phyloP scores from a whole-genome alignment of 495 filamentous ascomycete species.

The Aspergillus nidulans region DNA sequence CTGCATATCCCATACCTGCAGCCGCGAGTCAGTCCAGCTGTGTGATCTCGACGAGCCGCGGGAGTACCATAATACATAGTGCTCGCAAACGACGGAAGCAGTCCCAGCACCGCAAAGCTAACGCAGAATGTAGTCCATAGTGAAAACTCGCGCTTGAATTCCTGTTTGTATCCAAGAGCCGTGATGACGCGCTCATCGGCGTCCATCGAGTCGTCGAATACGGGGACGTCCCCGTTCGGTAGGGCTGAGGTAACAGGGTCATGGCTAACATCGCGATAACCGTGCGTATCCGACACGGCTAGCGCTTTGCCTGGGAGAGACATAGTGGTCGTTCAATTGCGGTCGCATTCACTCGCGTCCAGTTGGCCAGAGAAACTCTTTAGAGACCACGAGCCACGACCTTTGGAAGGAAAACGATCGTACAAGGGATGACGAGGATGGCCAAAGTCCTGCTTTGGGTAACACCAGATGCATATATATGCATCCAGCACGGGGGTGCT shows the following conservation, averaged over 20 bases:
- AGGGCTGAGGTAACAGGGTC: conserved; percentile 66
- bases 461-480: conserved; percentile 7
- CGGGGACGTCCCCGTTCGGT: conserved; percentile 58
- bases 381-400: not conserved
- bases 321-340: conserved; percentile 7
- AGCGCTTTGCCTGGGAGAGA: conserved; percentile 14
- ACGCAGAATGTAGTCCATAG: conserved; percentile 81
- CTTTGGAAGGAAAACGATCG: not conserved
- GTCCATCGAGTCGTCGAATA: conserved; percentile 46
- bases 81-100: conserved; percentile 70
- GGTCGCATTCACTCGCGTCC: not conserved
- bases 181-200: conserved; percentile 66
- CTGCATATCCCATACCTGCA: conserved; percentile 71
- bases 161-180: conserved; percentile 71
- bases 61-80: conserved; percentile 63
- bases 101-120: conserved; percentile 68
- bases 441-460: not conserved
- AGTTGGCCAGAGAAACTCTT: not conserved
- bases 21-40: conserved; percentile 10
- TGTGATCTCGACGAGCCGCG: not conserved
- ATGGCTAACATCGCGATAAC: conserved; percentile 34
- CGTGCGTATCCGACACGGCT: conserved; percentile 14
- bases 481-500: conserved; percentile 10
- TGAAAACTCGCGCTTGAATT: conserved; percentile 80
- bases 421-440: not conserved